Percentiles rank a stretch among this genome's conserved stretches.
Evolutionary conservation across 495 filamentous ascomycete species (phyloP).

Genomic region (Neurospora sp.): DNA sequence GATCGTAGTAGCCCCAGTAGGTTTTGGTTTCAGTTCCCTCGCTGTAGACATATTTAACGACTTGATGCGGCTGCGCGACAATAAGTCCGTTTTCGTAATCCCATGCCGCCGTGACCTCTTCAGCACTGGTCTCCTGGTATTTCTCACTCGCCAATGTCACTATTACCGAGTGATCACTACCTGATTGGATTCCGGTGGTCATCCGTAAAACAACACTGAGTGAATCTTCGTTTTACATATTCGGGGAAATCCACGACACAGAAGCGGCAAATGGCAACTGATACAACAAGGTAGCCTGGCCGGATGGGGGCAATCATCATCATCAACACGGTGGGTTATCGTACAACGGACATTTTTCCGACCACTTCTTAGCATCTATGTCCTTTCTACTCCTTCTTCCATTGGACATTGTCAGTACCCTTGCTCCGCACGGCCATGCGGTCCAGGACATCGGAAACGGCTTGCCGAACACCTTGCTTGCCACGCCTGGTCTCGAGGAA

Average conservation of each 20-base stretch:
- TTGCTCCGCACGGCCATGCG: constrained; percentile 34
- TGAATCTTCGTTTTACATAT: not conserved
- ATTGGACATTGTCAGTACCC: constrained; percentile 25
- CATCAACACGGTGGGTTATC: not conserved
- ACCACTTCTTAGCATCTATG: not conserved
- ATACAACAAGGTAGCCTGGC: not conserved
- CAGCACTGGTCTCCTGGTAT: not conserved
- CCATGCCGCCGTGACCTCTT: not conserved
- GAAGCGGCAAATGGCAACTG: not conserved
- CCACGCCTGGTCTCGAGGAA: constrained; percentile 35
- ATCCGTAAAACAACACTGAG: not conserved
- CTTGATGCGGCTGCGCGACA: not conserved
- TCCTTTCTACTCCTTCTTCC: constrained; percentile 18
- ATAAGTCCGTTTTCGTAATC: not conserved
- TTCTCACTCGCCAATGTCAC: not conserved
- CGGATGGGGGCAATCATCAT: not conserved
- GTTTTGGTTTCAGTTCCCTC: not conserved
- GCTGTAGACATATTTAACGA: not conserved
- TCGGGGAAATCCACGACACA: not conserved
- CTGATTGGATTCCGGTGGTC: not conserved
- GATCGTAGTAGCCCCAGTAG: not conserved
- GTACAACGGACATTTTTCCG: not conserved
- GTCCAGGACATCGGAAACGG: constrained; percentile 47
- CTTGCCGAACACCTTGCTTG: constrained; percentile 47
- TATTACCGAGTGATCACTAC: not conserved